phyloP scores from a whole-genome alignment of 768 basidiomycete species.

The Suillus subluteus region DNA sequence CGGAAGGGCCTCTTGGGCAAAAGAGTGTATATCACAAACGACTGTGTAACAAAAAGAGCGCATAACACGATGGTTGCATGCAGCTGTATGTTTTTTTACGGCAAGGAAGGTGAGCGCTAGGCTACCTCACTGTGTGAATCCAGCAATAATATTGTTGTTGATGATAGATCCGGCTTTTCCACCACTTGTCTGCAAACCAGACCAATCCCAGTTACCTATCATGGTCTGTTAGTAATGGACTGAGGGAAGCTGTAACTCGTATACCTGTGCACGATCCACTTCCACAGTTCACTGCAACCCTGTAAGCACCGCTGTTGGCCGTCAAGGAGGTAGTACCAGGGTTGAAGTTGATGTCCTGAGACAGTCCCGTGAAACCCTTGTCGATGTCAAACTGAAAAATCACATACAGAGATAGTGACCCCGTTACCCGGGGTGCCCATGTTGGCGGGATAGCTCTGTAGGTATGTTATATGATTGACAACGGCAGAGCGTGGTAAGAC shows the following conservation, averaged over 20 bases:
- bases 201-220: slow-evolving; percentile 56
- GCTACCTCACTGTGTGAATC: slow-evolving; percentile 28
- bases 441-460: slow-evolving; percentile 58
- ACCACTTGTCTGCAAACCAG: slow-evolving; percentile 46
- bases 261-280: slow-evolving; percentile 50
- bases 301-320: slow-evolving; percentile 46
- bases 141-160: slow-evolving; percentile 37
- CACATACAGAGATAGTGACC: slow-evolving; percentile 56
- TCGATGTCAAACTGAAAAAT: not conserved
- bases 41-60: not conserved
- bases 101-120: not conserved
- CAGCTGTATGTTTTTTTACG: not conserved
- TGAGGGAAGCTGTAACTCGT: slow-evolving; percentile 9
- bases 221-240: slow-evolving; percentile 2
- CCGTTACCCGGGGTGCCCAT: slow-evolving; percentile 60
- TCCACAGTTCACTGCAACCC: slow-evolving; percentile 62
- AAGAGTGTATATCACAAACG: no score
- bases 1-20: no score
- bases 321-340: slow-evolving; percentile 43
- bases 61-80: not conserved
- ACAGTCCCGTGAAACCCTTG: slow-evolving; percentile 1
- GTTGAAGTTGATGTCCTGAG: slow-evolving; percentile 53
- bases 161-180: slow-evolving; percentile 40
- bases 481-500: not conserved
- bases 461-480: not conserved